A percentile compares a stretch with the other conserved stretches of the same genome.
Conservation (phyloP, 306 rosid species). For the Vigna trinervia region DNA sequence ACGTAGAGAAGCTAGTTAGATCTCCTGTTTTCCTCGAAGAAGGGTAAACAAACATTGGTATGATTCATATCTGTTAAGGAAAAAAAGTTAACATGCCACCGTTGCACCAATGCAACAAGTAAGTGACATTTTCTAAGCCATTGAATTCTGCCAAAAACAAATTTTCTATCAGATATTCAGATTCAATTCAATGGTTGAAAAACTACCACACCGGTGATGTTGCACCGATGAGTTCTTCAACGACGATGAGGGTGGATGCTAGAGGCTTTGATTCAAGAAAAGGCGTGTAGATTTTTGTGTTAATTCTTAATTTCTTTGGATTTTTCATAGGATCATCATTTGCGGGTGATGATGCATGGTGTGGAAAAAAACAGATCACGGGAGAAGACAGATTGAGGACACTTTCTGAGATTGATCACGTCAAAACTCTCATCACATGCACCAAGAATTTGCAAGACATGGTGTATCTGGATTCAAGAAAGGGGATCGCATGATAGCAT, state of each 20-base stretch:
- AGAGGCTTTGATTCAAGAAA: constrained; percentile 39
- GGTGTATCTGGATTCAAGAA: background rate
- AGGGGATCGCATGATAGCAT: constrained; percentile 2
- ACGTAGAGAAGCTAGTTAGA: constrained; percentile 38
- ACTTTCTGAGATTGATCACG: background rate
- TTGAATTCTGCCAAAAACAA: constrained; percentile 34
- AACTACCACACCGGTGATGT: constrained; percentile 41
- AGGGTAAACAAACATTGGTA: constrained; percentile 21
- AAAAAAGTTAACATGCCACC: constrained; percentile 30
- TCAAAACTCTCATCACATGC: background rate
- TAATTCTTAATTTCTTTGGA: background rate
- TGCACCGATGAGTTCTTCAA: constrained; percentile 35
- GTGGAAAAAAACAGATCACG: background rate
- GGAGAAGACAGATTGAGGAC: background rate
- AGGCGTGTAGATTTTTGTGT: constrained; percentile 10
- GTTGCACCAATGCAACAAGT: constrained; percentile 47
- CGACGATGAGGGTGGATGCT: constrained; percentile 21
- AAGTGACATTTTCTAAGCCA: constrained; percentile 45
- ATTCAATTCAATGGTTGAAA: constrained; percentile 48
- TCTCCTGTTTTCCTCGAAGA: constrained; percentile 47
- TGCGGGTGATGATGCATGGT: background rate
- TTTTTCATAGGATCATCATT: constrained; percentile 40
- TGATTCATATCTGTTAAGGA: constrained; percentile 33
- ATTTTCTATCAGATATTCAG: constrained; percentile 33
- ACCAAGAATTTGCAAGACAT: constrained; percentile 1